A percentile compares a stretch with the other conserved stretches of the same genome.
Evolutionary conservation across 192 early-diverging fungal species (phyloP).

Genomic region (Kappamyces sp.): DNA sequence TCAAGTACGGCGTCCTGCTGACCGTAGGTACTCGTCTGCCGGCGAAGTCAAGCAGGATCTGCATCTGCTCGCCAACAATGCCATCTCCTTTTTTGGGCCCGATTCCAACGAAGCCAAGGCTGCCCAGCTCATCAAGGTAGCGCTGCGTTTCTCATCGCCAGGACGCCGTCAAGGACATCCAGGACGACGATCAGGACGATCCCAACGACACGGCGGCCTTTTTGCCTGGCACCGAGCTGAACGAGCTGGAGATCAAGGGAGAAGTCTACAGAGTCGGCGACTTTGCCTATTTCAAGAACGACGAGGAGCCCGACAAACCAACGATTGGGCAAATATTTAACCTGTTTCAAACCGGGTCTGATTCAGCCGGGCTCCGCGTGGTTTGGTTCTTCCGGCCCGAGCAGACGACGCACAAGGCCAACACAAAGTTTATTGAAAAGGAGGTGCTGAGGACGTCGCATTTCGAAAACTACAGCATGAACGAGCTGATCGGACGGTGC

Average conservation of each 20-base stretch:
- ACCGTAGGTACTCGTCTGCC: too few species aligned
- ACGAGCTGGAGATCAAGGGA: conserved; percentile 7
- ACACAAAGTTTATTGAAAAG: conserved; percentile 50
- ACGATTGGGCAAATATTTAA: conserved; percentile 54
- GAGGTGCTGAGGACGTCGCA: conserved; percentile 63
- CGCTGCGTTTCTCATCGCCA: too few species aligned
- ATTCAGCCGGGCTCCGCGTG: conserved; percentile 38
- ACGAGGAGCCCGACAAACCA: conserved; percentile 47
- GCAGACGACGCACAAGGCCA: conserved; percentile 57
- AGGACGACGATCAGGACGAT: too few species aligned
- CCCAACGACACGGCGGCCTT: too few species aligned
- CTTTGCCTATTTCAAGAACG: conserved; percentile 59
- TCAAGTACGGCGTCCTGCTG: too few species aligned
- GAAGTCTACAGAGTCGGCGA: conserved; percentile 37
- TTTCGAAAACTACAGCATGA: conserved; percentile 41
- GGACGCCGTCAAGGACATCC: too few species aligned
- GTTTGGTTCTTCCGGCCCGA: conserved; percentile 63
- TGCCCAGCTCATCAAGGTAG: too few species aligned
- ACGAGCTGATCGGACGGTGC: conserved; percentile 56
- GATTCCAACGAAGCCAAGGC: too few species aligned
- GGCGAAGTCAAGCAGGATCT: too few species aligned
- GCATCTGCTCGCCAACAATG: too few species aligned
- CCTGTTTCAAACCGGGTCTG: conserved; percentile 45
- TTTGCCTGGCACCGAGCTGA: not conserved
- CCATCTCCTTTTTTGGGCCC: too few species aligned